These are phyloP conservation scores for Sugiyamaella marilandica DNA, from an alignment of 805 yeast species.

Conservation along the genomic window DNA sequence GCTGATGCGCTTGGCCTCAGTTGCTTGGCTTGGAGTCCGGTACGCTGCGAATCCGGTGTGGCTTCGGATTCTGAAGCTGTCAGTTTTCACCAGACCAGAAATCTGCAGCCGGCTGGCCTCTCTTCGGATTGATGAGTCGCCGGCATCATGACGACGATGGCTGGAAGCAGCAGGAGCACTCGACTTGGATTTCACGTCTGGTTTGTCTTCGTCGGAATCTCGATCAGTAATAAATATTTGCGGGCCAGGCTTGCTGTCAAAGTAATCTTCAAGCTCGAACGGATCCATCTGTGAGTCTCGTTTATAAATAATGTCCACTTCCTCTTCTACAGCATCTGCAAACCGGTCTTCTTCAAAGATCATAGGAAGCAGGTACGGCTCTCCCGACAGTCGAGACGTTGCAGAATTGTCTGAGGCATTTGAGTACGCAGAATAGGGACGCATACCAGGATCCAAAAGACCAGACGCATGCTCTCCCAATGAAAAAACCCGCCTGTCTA, in stretches of 20 bases:
- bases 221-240: neutral
- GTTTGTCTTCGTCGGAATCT: neutral
- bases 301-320: conserved; percentile 27
- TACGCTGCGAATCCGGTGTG: conserved; percentile 13
- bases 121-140: neutral
- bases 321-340: conserved; percentile 37
- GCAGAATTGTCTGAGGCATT: conserved; percentile 5
- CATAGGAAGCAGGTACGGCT: conserved; percentile 33
- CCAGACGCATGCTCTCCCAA: conserved; percentile 14
- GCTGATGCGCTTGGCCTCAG: neutral
- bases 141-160: neutral
- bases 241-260: neutral
- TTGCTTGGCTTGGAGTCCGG: conserved; percentile 6
- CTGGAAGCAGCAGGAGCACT: no score
- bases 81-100: conserved; percentile 22
- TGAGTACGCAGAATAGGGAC: conserved; percentile 15
- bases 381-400: conserved; percentile 6
- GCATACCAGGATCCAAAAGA: conserved; percentile 15
- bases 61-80: conserved; percentile 17
- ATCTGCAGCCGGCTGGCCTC: conserved; percentile 20
- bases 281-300: conserved; percentile 3
- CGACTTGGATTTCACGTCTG: neutral
- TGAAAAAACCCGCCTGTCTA: conserved; percentile 16
- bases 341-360: conserved; percentile 38
- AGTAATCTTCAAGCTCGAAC: neutral